Conservation (phyloP, 805 yeast species). For the Candida fluviatilis region DNA sequence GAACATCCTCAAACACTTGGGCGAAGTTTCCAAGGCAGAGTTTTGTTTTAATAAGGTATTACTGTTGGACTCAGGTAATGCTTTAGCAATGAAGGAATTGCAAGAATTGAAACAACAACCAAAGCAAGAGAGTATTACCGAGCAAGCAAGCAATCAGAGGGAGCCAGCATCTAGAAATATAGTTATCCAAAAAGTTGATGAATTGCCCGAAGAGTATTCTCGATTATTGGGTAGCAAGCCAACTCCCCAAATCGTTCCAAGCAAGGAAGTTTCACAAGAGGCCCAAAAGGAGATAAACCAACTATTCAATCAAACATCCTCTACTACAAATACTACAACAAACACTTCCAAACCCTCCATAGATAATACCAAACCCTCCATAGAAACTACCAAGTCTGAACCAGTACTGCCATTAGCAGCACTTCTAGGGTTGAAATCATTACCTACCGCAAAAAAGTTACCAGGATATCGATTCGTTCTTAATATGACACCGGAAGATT, state of each 20-base stretch:
- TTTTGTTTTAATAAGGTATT: slow-evolving; percentile 33
- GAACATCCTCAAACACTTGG: slow-evolving; percentile 30
- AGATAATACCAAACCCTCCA: too few species aligned
- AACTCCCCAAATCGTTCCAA: background rate
- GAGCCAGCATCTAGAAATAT: background rate
- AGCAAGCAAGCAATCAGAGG: slow-evolving; percentile 2
- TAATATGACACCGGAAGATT: slow-evolving; percentile 18
- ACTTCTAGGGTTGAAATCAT: slow-evolving; percentile 19
- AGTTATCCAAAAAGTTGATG: slow-evolving; percentile 31
- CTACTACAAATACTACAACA: background rate
- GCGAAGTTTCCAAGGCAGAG: slow-evolving; percentile 19
- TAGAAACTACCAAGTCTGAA: slow-evolving; percentile 7
- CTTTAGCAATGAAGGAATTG: slow-evolving; percentile 34
- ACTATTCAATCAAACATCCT: slow-evolving; percentile 10
- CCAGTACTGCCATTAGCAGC: slow-evolving; percentile 19
- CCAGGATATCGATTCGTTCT: slow-evolving; percentile 37
- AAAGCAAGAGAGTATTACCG: background rate
- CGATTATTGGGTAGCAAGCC: background rate
- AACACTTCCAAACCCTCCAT: too few species aligned
- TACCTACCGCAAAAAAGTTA: slow-evolving; percentile 21
- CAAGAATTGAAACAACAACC: slow-evolving; percentile 7
- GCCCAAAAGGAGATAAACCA: slow-evolving; percentile 13
- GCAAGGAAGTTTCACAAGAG: background rate
- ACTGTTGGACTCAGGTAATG: slow-evolving; percentile 38
- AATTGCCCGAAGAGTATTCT: slow-evolving; percentile 36